Conservation (phyloP, 768 basidiomycete genomes). For the Suillus clintonianus region DNA sequence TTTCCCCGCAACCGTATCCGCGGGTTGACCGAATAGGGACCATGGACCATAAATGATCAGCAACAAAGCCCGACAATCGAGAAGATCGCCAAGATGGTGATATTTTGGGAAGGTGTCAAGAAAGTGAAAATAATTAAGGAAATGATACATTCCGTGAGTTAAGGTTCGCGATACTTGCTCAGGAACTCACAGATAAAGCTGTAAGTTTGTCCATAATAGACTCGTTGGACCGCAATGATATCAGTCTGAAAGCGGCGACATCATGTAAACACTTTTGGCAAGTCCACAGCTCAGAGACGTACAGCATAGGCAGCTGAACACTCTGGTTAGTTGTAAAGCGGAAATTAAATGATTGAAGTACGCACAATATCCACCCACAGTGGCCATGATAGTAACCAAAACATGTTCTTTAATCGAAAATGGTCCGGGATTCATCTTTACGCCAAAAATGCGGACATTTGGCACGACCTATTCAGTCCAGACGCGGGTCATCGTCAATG, state of each 20-base stretch:
- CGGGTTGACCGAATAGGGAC: background rate
- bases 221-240: conserved; percentile 71
- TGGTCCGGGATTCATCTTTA: conserved; percentile 69
- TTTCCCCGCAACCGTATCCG: conserved; percentile 11
- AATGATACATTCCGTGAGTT: conserved; percentile 7
- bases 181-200: conserved; percentile 47
- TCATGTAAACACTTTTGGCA: background rate
- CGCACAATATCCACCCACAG: conserved; percentile 37
- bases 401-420: conserved; percentile 78
- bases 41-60: background rate
- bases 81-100: background rate
- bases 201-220: conserved; percentile 62
- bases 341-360: background rate
- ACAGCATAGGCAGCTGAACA: conserved; percentile 49
- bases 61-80: background rate
- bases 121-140: background rate
- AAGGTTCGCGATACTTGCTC: conserved; percentile 9
- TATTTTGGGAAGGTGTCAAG: background rate
- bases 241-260: conserved; percentile 46
- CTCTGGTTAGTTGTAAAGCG: conserved; percentile 4
- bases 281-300: background rate
- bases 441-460: conserved; percentile 52
- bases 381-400: conserved; percentile 69
- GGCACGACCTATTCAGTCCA: conserved; percentile 44
- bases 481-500: background rate